phyloP scores from a whole-genome alignment of 2,329 filamentous ascomycete species.

The Endothia cerciana region DNA sequence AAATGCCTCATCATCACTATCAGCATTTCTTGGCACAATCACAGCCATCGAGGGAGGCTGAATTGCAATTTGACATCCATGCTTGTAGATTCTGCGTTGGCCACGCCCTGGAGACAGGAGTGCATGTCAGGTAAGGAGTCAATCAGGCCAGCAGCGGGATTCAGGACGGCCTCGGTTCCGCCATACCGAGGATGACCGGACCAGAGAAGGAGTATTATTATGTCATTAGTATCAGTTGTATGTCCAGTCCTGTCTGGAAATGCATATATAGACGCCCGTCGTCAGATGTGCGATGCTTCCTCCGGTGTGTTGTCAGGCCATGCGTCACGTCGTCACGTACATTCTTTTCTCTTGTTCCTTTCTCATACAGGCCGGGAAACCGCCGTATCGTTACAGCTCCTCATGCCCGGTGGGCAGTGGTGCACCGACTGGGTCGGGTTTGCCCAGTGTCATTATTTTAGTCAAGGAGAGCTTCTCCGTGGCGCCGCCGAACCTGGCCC shows the following conservation, averaged over 20 bases:
- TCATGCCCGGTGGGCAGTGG: slow-evolving; percentile 29
- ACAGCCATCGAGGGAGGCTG: slow-evolving; percentile 76
- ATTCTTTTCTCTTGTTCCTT: neutral
- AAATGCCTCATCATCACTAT: slow-evolving; percentile 59
- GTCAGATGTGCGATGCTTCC: slow-evolving; percentile 10
- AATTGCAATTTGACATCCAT: slow-evolving; percentile 99
- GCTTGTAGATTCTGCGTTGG: slow-evolving; percentile 54
- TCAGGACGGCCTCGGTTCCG: neutral
- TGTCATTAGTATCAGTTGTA: slow-evolving; percentile 29
- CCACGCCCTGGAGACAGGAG: neutral
- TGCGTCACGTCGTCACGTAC: slow-evolving; percentile 25
- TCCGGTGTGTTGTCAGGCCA: slow-evolving; percentile 15
- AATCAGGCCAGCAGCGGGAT: neutral
- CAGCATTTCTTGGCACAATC: slow-evolving; percentile 99
- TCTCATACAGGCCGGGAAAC: slow-evolving; percentile 18
- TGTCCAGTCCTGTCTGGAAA: slow-evolving; percentile 17
- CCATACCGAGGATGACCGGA: neutral
- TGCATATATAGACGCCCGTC: slow-evolving; percentile 14
- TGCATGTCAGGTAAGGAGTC: neutral
- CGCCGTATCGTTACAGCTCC: slow-evolving; percentile 37
- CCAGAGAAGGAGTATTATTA: slow-evolving; percentile 21
- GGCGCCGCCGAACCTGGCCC: slow-evolving; percentile 79
- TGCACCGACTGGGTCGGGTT: slow-evolving; percentile 28
- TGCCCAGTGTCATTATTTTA: slow-evolving; percentile 23
- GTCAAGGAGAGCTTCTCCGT: slow-evolving; percentile 52